These are phyloP conservation scores for Lachancea cidri DNA, from an alignment of 805 yeast genomes.

Conservation along the genomic window DNA sequence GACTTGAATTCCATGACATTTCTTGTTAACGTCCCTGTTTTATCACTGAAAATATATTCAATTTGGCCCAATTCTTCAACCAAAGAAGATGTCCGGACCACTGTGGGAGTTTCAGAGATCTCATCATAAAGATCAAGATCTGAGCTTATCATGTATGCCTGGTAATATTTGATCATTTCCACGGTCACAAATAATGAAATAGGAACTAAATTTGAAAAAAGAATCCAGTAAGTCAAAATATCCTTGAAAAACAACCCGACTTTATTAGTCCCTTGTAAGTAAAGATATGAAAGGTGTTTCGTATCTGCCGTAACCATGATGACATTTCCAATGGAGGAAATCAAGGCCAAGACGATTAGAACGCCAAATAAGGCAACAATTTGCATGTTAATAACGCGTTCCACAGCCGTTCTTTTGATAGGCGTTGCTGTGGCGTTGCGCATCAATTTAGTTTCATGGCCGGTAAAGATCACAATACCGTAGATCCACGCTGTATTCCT, in stretches of 20 bases:
- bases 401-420: constrained; percentile 94
- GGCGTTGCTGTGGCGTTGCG: constrained; percentile 99
- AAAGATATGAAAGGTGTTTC: constrained; percentile 54
- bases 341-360: constrained; percentile 64
- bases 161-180: constrained; percentile 91
- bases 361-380: constrained; percentile 83
- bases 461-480: constrained; percentile 92
- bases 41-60: constrained; percentile 92
- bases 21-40: constrained; percentile 94
- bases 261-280: constrained; percentile 61
- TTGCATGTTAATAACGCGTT: constrained; percentile 88
- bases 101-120: constrained; percentile 87
- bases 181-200: constrained; percentile 94
- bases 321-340: constrained; percentile 87
- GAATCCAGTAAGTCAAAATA: constrained; percentile 89
- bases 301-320: constrained; percentile 55
- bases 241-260: constrained; percentile 77
- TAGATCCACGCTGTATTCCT: constrained; percentile 94
- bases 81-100: constrained; percentile 88
- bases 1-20: constrained; percentile 96
- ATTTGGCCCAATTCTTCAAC: constrained; percentile 98
- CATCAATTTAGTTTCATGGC: constrained; percentile 97
- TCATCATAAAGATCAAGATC: constrained; percentile 91
- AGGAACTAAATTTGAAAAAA: constrained; percentile 95
- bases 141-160: constrained; percentile 88